phyloP scores from a whole-genome alignment of 176 grass and related monocot genomes.

The Cenchrus fungigraminus region DNA sequence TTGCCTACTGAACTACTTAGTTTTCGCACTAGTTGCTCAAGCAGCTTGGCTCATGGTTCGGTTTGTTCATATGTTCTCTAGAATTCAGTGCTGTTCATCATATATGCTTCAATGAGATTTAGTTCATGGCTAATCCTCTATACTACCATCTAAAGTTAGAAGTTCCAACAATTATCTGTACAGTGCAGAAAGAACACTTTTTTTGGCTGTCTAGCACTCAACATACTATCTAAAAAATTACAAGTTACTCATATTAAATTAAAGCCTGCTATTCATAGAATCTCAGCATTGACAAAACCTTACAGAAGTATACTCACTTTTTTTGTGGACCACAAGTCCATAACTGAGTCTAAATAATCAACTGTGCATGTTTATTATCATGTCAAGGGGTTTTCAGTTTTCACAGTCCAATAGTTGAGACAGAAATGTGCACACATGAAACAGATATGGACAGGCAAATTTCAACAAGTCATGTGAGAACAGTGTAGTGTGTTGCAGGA shows the following conservation, averaged over 20 bases:
- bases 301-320: neutral
- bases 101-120: neutral
- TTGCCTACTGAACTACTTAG: too few species aligned
- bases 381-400: neutral
- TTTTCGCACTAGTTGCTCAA: neutral
- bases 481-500: neutral
- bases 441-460: neutral
- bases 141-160: neutral
- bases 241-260: neutral
- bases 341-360: neutral
- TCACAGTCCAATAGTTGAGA: neutral
- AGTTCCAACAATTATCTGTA: neutral
- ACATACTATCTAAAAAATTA: neutral
- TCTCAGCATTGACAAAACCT: neutral
- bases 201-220: neutral
- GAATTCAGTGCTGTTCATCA: neutral
- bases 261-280: neutral
- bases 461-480: neutral
- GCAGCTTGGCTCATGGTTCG: neutral
- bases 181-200: neutral
- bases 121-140: neutral
- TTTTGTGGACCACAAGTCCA: neutral
- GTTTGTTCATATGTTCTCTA: slow-evolving; percentile 2
- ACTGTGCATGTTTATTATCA: neutral
- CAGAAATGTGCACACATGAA: neutral